Evolutionary conservation across 768 basidiomycete genomes (phyloP).

Genomic region (Exidia glandulosa): DNA sequence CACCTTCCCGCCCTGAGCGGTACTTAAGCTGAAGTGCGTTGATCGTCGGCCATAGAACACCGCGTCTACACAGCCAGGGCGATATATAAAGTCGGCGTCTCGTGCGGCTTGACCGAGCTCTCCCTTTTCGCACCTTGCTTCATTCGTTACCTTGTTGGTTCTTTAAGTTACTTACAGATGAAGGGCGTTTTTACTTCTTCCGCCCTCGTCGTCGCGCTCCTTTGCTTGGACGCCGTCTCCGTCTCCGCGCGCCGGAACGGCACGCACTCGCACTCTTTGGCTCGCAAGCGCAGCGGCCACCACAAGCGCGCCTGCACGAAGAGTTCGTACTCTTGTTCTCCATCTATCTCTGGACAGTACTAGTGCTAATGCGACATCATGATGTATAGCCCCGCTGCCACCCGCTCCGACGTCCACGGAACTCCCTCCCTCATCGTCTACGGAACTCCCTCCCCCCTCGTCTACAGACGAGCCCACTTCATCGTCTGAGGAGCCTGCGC

Average conservation of each 20-base stretch:
- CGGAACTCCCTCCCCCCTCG: neutral
- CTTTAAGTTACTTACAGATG: neutral
- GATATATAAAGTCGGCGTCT: no score
- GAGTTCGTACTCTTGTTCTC: neutral
- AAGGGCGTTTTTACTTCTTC: neutral
- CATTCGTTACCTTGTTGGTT: neutral
- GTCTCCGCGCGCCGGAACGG: neutral
- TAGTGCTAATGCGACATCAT: no score
- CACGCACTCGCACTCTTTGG: neutral
- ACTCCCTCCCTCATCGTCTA: neutral
- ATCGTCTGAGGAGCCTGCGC: neutral
- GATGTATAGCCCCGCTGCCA: no score
- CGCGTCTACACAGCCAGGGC: no score
- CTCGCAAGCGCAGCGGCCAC: neutral
- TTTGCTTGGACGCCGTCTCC: neutral
- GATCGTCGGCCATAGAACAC: no score
- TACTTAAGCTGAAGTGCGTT: no score
- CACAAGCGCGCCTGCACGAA: neutral
- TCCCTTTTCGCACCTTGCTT: neutral
- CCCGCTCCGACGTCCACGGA: no score
- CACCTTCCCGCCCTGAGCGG: no score
- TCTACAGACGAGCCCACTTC: no score
- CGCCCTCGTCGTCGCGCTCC: neutral
- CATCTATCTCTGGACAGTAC: no score
- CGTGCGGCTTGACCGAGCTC: no score